Evolutionary conservation across 2,329 filamentous ascomycete species (phyloP).

Genomic region (Ambrosiella cleistominuta): DNA sequence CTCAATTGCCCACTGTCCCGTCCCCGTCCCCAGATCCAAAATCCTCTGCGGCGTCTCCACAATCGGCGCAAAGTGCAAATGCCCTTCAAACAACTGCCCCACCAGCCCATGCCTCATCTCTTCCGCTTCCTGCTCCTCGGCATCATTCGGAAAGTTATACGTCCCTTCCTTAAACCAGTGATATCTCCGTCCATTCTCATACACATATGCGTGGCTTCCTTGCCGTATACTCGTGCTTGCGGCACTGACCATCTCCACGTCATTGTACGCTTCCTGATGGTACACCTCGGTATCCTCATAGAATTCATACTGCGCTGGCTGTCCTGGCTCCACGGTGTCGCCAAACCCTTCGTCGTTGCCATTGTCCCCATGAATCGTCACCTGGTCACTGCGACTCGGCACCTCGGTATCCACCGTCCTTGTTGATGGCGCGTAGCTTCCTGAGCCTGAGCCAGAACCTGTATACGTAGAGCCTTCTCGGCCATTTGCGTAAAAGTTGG

Average conservation of each 20-base stretch:
- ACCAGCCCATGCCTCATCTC: conserved; percentile 39
- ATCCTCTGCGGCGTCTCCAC: conserved; percentile 29
- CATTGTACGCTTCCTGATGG: neutral
- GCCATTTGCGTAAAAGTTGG: too few species aligned
- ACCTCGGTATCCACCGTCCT: neutral
- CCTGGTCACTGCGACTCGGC: neutral
- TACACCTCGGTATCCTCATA: neutral
- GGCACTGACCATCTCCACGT: conserved; percentile 1
- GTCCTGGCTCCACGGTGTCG: neutral
- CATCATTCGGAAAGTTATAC: conserved; percentile 44
- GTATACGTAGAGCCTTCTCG: neutral
- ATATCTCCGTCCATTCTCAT: conserved; percentile 19
- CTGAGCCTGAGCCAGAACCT: neutral
- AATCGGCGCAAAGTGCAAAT: conserved; percentile 35
- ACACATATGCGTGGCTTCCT: conserved; percentile 11
- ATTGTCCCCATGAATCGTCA: neutral
- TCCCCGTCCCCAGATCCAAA: conserved; percentile 41
- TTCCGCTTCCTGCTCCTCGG: conserved; percentile 39
- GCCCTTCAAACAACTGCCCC: conserved; percentile 29
- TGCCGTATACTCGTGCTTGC: conserved; percentile 6
- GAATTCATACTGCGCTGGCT: conserved; percentile 1
- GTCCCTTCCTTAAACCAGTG: conserved; percentile 26
- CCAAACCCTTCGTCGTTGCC: neutral
- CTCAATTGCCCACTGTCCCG: conserved; percentile 42
- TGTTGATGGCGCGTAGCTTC: neutral